These are phyloP conservation scores for Poterioochromonas sp. DNA, from an alignment of 352 stramenopile species.

Conservation along the genomic window DNA sequence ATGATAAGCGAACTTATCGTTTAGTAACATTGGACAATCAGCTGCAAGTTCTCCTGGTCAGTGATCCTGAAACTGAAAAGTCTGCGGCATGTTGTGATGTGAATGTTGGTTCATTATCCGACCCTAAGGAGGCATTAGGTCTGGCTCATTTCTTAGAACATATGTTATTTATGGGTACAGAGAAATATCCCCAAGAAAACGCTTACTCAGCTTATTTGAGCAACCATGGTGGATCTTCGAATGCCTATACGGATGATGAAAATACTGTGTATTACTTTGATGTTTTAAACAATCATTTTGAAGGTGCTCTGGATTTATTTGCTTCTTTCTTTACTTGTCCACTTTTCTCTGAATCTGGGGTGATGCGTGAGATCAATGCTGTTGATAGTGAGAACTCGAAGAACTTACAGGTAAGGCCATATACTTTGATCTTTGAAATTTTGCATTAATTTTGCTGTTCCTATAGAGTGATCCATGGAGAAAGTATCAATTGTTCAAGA, in stretches of 20 bases:
- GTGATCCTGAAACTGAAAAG: conserved; percentile 78
- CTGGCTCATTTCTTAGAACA: conserved; percentile 63
- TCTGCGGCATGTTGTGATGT: conserved; percentile 84
- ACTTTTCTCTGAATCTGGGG: conserved; percentile 78
- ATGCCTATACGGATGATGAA: conserved; percentile 71
- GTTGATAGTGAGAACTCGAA: conserved; percentile 93
- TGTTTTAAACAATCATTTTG: conserved; percentile 20
- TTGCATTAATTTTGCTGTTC: neutral
- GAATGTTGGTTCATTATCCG: conserved; percentile 79
- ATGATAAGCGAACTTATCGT: conserved; percentile 66
- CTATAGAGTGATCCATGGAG: conserved; percentile 3
- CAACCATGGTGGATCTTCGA: conserved; percentile 63
- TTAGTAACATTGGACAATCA: conserved; percentile 57
- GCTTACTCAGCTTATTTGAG: conserved; percentile 69
- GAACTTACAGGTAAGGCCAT: conserved; percentile 88
- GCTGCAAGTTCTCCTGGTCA: conserved; percentile 67
- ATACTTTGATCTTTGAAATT: conserved; percentile 32
- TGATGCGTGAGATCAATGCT: conserved; percentile 84
- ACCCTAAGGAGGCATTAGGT: conserved; percentile 54
- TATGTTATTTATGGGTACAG: conserved; percentile 79
- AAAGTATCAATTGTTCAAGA: conserved; percentile 46
- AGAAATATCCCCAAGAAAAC: conserved; percentile 76
- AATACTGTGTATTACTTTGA: conserved; percentile 49
- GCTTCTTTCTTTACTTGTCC: conserved; percentile 88
- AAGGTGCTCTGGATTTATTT: conserved; percentile 80